Conservation (phyloP, 495 filamentous ascomycete species). For the Geopyxis carbonaria region DNA sequence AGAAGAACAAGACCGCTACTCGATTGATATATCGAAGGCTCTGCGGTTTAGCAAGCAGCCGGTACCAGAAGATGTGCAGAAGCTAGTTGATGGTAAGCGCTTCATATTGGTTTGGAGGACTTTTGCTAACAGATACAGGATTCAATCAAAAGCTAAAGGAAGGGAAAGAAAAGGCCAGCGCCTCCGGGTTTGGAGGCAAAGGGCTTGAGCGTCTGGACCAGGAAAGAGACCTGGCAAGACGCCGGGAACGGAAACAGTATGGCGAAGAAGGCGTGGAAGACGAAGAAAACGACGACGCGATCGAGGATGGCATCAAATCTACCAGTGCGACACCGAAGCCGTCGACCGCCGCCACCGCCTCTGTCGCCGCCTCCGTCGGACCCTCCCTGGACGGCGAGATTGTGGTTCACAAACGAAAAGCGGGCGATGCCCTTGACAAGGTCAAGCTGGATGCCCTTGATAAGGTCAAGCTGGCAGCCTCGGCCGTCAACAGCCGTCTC, state of each 20-base stretch:
- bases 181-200: constrained; percentile 83
- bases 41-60: constrained; percentile 77
- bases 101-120: not conserved
- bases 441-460: constrained; percentile 62
- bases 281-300: constrained; percentile 55
- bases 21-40: constrained; percentile 79
- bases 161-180: constrained; percentile 70
- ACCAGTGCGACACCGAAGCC: constrained; percentile 36
- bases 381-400: constrained; percentile 48
- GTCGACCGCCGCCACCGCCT: constrained; percentile 25
- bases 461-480: constrained; percentile 68
- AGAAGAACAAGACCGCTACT: constrained; percentile 75
- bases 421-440: constrained; percentile 61
- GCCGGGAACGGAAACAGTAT: constrained; percentile 70
- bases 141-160: constrained; percentile 82
- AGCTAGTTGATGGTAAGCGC: constrained; percentile 36
- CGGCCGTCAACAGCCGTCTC: constrained; percentile 69
- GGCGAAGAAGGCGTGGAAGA: constrained; percentile 83
- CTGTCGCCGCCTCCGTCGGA: constrained; percentile 10
- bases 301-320: constrained; percentile 40
- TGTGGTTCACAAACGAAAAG: constrained; percentile 49
- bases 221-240: constrained; percentile 69
- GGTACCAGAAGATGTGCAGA: constrained; percentile 53
- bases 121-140: constrained; percentile 5
- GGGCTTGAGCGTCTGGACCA: constrained; percentile 80